Percentiles rank a stretch among this genome's conserved stretches.
phyloP scores from a whole-genome alignment of 345 rosid species.

The Boechera retrofracta region DNA sequence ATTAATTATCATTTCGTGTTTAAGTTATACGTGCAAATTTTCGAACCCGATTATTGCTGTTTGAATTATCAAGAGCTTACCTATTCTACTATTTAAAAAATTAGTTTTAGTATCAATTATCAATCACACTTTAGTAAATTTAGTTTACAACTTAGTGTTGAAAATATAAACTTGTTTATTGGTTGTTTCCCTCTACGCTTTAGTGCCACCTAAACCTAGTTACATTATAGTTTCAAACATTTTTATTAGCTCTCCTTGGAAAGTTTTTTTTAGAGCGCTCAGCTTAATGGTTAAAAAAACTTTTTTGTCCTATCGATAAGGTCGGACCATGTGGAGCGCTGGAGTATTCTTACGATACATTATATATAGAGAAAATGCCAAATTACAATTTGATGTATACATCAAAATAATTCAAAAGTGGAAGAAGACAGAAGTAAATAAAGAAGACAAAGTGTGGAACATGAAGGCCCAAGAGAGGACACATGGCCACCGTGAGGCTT shows the following conservation, averaged over 20 bases:
- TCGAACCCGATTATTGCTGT: neutral
- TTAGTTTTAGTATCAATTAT: neutral
- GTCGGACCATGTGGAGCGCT: conserved; percentile 41
- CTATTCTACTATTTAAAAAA: neutral
- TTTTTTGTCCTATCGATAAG: conserved; percentile 13
- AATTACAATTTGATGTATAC: conserved; percentile 35
- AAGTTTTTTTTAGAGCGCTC: conserved; percentile 20
- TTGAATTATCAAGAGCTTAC: neutral
- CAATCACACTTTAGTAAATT: neutral
- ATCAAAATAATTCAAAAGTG: conserved; percentile 32
- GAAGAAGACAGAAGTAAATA: conserved; percentile 19
- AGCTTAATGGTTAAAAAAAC: neutral
- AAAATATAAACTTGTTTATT: neutral
- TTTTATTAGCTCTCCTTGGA: conserved; percentile 4
- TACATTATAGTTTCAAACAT: neutral
- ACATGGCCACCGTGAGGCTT: conserved; percentile 41
- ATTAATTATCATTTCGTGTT: neutral
- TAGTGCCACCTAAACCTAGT: conserved; percentile 10
- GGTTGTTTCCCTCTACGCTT: neutral
- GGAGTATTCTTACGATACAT: conserved; percentile 26
- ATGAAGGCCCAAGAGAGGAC: conserved; percentile 39
- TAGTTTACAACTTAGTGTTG: neutral
- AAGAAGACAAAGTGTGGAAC: conserved; percentile 22
- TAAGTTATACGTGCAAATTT: neutral
- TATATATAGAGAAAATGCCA: conserved; percentile 23